Percentiles rank a stretch among this genome's conserved stretches.
Evolutionary conservation across 2,329 filamentous ascomycete genomes (phyloP).

Genomic region (Nothomitra cinnamomea): DNA sequence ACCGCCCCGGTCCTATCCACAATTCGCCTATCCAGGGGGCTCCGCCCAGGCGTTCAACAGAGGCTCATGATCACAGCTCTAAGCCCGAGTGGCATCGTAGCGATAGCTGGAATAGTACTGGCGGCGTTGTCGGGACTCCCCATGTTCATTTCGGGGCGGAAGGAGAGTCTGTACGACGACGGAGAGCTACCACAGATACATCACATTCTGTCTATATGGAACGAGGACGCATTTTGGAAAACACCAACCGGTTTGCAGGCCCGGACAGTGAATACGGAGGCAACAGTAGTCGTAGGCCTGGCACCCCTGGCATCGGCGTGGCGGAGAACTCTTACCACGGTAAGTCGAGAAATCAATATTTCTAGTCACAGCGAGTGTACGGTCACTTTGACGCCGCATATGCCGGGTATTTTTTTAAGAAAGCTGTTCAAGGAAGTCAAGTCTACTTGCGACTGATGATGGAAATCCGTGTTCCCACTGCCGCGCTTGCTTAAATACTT

Average conservation of each 20-base stretch:
- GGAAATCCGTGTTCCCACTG: too few relatives aligned
- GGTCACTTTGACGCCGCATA: too few relatives aligned
- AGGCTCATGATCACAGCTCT: background rate
- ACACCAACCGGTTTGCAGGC: background rate
- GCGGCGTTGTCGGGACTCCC: background rate
- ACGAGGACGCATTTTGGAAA: background rate
- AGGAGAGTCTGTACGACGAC: background rate
- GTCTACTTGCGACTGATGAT: too few relatives aligned
- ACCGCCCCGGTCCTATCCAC: too few relatives aligned
- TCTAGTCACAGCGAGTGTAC: too few relatives aligned
- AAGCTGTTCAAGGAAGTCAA: too few relatives aligned
- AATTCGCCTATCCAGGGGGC: background rate
- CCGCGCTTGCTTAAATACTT: too few relatives aligned
- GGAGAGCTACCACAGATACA: background rate
- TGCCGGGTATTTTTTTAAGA: too few relatives aligned
- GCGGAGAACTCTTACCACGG: too few relatives aligned
- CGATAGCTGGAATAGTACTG: background rate
- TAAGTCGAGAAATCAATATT: too few relatives aligned
- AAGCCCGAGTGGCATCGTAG: background rate
- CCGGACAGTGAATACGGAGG: background rate
- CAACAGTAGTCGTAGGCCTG: background rate
- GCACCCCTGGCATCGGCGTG: too few relatives aligned
- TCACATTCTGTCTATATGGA: too few relatives aligned
- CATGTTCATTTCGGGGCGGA: background rate
- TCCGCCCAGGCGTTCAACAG: background rate